A percentile compares a stretch with the other conserved stretches of the same genome.
These are phyloP conservation scores for Trichopus zeylanicus DNA, from an alignment of 116 monocot species.

Conservation along the genomic window DNA sequence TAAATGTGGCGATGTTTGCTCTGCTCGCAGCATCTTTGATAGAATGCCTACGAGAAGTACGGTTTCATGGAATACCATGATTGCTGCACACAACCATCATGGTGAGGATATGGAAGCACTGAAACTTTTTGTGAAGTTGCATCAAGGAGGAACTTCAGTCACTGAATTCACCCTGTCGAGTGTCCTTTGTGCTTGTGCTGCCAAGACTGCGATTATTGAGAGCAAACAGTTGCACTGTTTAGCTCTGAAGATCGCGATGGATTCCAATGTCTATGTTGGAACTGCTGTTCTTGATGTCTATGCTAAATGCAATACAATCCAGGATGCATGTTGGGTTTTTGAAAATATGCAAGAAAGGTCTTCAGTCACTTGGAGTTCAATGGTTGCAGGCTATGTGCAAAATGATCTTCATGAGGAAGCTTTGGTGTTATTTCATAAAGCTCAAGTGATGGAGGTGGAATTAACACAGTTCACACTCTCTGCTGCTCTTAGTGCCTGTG, in stretches of 20 bases:
- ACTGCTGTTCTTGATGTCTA: conserved; percentile 71
- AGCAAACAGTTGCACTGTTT: conserved; percentile 49
- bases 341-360: conserved; percentile 41
- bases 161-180: conserved; percentile 63
- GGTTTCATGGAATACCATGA: conserved; percentile 46
- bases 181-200: conserved; percentile 33
- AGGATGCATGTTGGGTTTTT: conserved; percentile 40
- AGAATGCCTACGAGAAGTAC: conserved; percentile 19
- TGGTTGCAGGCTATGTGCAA: conserved; percentile 44
- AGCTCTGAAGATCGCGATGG: conserved; percentile 35
- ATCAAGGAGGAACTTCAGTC: conserved; percentile 13
- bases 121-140: conserved; percentile 37
- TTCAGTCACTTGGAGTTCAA: conserved; percentile 75
- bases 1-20: conserved; percentile 21
- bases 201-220: conserved; percentile 15
- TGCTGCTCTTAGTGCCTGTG: conserved; percentile 51
- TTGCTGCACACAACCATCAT: conserved; percentile 22
- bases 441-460: conserved; percentile 34
- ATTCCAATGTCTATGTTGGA: conserved; percentile 51
- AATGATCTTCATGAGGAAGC: conserved; percentile 58
- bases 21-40: conserved; percentile 36
- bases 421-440: conserved; percentile 25
- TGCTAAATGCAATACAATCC: conserved; percentile 38
- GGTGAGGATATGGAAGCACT: conserved; percentile 22
- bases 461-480: conserved; percentile 53